Conservation (phyloP, 2,329 filamentous ascomycete species). For the Phialemoniopsis sp. region DNA sequence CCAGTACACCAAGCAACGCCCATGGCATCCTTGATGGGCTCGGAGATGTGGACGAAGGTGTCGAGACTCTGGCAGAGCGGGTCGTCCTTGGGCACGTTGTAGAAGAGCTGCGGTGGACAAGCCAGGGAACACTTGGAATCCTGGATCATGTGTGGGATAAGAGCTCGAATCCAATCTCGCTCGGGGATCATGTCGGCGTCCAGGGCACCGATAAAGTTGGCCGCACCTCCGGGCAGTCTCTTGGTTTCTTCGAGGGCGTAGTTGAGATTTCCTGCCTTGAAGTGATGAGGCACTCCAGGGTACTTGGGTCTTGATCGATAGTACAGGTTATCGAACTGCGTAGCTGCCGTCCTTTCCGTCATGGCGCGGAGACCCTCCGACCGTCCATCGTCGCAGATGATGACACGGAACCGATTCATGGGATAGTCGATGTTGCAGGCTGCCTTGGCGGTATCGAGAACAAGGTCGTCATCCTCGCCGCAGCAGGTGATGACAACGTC, state of each 20-base stretch:
- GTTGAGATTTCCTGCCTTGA: conserved; percentile 63
- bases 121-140: conserved; percentile 53
- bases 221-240: conserved; percentile 46
- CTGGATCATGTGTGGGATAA: conserved; percentile 51
- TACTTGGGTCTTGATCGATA: conserved; percentile 48
- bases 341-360: conserved; percentile 26
- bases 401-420: conserved; percentile 43
- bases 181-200: conserved; percentile 68
- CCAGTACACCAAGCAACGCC: conserved; percentile 58
- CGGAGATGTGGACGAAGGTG: conserved; percentile 50
- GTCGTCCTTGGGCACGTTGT: conserved; percentile 55
- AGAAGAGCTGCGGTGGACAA: conserved; percentile 58
- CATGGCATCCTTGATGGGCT: conserved; percentile 42
- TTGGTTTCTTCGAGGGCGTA: conserved; percentile 50
- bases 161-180: conserved; percentile 51
- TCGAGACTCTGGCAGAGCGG: conserved; percentile 53
- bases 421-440: conserved; percentile 54
- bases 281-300: conserved; percentile 47
- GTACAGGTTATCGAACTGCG: conserved; percentile 43
- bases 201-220: conserved; percentile 55
- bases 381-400: conserved; percentile 52
- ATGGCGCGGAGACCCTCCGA: conserved; percentile 30
- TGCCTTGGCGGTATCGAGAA: conserved; percentile 51
- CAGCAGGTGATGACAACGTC: conserved; percentile 56
- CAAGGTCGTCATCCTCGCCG: conserved; percentile 49